Evolutionary conservation across 2,329 filamentous ascomycete genomes (phyloP).

Genomic region (Neoarthrinium moseri): DNA sequence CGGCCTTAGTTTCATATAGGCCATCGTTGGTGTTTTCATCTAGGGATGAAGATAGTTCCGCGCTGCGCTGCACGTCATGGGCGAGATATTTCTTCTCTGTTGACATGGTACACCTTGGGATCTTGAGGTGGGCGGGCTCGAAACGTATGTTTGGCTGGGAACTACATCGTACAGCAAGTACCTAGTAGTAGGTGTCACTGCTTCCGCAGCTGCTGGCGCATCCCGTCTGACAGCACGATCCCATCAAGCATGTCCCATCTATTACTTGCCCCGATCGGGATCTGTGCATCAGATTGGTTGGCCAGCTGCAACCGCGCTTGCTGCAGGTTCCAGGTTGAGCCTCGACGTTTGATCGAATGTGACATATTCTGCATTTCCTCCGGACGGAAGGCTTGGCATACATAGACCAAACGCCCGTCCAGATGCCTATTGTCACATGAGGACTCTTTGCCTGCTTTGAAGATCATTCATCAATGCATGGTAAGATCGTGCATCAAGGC

Average conservation of each 20-base stretch:
- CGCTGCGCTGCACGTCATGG: too few species aligned
- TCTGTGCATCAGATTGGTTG: conserved; percentile 1
- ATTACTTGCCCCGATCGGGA: conserved; percentile 4
- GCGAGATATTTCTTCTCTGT: too few species aligned
- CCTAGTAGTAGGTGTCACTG: not conserved
- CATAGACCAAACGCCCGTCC: not conserved
- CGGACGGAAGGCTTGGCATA: too few species aligned
- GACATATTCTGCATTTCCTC: not conserved
- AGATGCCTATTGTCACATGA: not conserved
- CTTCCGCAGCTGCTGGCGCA: not conserved
- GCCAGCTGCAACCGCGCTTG: not conserved
- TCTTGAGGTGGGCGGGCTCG: too few species aligned
- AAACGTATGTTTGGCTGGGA: too few species aligned
- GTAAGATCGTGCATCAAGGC: not conserved
- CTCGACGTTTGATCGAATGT: conserved; percentile 6
- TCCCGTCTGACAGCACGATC: not conserved
- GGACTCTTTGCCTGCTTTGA: not conserved
- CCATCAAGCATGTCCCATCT: too few species aligned
- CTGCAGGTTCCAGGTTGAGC: conserved; percentile 4
- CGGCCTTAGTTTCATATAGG: too few species aligned
- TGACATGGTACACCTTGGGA: too few species aligned
- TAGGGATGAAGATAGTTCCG: too few species aligned
- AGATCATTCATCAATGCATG: too few species aligned
- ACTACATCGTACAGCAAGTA: too few species aligned
- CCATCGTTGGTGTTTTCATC: too few species aligned